Conservation (phyloP, 495 filamentous ascomycete genomes). For the Penicillium nucicola region DNA sequence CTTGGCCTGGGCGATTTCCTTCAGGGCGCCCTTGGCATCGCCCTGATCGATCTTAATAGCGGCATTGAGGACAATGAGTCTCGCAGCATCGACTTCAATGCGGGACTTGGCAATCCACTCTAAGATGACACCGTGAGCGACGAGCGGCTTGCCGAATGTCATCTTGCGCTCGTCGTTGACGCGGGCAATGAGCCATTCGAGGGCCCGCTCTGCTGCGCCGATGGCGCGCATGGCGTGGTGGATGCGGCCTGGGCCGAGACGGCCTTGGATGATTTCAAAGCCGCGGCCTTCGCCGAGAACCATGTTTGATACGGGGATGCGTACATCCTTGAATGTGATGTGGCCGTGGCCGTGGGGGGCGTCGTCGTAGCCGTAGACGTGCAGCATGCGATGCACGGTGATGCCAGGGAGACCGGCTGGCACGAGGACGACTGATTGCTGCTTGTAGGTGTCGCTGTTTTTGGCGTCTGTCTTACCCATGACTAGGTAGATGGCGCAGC, state of each 20-base stretch:
- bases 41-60: constrained; percentile 84
- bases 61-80: constrained; percentile 82
- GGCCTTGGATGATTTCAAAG: constrained; percentile 96
- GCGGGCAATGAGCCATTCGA: constrained; percentile 85
- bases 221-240: constrained; percentile 93
- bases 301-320: constrained; percentile 72
- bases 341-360: constrained; percentile 92
- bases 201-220: constrained; percentile 77
- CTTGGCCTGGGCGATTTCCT: constrained; percentile 86
- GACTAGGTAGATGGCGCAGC: constrained; percentile 85
- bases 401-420: constrained; percentile 72
- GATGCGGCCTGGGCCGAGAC: constrained; percentile 86
- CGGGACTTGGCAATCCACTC: constrained; percentile 91
- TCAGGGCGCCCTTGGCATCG: constrained; percentile 74
- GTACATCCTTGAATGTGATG: constrained; percentile 80
- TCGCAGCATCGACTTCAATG: constrained; percentile 85
- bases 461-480: constrained; percentile 81
- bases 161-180: constrained; percentile 86
- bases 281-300: constrained; percentile 87
- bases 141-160: constrained; percentile 76
- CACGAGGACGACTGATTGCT: constrained; percentile 87
- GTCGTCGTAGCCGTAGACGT: constrained; percentile 91
- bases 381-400: constrained; percentile 79
- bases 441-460: constrained; percentile 72
- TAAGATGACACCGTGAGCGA: constrained; percentile 83